phyloP scores from a whole-genome alignment of 192 early-diverging fungal genomes.

The Coemansia erecta region DNA sequence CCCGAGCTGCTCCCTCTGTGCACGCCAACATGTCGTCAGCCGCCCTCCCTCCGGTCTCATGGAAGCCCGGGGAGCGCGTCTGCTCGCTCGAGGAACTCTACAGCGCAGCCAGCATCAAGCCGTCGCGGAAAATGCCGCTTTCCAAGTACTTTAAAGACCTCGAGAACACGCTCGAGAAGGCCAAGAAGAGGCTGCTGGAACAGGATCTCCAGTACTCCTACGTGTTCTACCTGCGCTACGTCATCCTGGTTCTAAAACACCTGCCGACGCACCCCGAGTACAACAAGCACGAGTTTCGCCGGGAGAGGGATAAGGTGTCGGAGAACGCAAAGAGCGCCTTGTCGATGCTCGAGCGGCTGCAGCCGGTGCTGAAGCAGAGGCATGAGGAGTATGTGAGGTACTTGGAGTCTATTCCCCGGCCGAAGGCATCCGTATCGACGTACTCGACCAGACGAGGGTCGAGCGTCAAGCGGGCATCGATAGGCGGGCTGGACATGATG shows the following conservation, averaged over 20 bases:
- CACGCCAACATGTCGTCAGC: background rate
- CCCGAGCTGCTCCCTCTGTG: background rate
- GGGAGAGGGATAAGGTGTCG: constrained; percentile 25
- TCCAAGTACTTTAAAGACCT: constrained; percentile 42
- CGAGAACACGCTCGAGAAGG: constrained; percentile 45
- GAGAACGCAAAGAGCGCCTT: constrained; percentile 57
- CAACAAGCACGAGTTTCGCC: constrained; percentile 51
- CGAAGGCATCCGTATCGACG: constrained; percentile 29
- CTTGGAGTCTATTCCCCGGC: constrained; percentile 25
- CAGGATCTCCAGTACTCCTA: constrained; percentile 68
- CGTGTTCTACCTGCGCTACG: constrained; percentile 67
- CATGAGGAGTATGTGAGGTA: constrained; percentile 55
- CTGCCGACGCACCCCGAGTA: constrained; percentile 60
- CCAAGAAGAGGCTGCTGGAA: constrained; percentile 59
- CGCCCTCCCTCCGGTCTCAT: constrained; percentile 8
- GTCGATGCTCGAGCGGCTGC: constrained; percentile 56
- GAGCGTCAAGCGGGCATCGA: constrained; percentile 8
- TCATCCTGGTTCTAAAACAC: constrained; percentile 60
- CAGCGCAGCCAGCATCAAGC: constrained; percentile 33
- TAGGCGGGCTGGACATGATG: constrained; percentile 3
- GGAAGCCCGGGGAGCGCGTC: constrained; percentile 47
- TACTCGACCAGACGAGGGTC: constrained; percentile 25
- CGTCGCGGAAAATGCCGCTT: constrained; percentile 35
- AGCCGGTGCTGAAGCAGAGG: constrained; percentile 57
- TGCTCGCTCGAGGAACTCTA: constrained; percentile 42